Percentiles rank a stretch among this genome's conserved stretches.
Evolutionary conservation across 2,329 filamentous ascomycete species (phyloP).

Genomic region (Aspergillus sp.): DNA sequence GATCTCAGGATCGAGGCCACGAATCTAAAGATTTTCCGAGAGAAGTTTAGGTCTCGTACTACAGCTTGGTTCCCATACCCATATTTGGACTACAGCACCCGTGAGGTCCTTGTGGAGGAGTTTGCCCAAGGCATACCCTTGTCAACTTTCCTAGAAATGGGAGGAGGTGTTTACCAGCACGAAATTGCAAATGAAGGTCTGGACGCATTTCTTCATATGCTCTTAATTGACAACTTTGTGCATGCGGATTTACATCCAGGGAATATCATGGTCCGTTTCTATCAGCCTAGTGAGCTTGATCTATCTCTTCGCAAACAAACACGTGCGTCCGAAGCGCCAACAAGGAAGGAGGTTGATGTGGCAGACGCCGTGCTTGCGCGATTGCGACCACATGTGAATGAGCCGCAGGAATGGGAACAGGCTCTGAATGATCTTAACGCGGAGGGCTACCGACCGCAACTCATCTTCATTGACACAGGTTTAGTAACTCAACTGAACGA

Average conservation of each 20-base stretch:
- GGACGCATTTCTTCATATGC: conserved; percentile 93
- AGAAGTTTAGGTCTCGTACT: conserved; percentile 82
- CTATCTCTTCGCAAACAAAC: conserved; percentile 54
- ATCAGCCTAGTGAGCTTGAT: conserved; percentile 73
- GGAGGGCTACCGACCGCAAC: conserved; percentile 87
- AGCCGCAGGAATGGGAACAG: conserved; percentile 68
- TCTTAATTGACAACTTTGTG: conserved; percentile 95
- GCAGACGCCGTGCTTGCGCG: conserved; percentile 84
- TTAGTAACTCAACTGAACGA: conserved; percentile 91
- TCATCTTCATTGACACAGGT: conserved; percentile 97
- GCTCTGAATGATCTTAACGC: conserved; percentile 75
- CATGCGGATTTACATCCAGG: conserved; percentile 95
- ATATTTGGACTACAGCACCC: conserved; percentile 87
- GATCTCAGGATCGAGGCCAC: conserved; percentile 93
- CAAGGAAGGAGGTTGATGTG: conserved; percentile 65
- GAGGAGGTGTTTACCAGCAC: conserved; percentile 86
- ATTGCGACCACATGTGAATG: conserved; percentile 70
- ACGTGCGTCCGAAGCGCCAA: conserved; percentile 41
- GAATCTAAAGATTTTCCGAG: conserved; percentile 81
- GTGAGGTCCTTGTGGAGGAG: conserved; percentile 90
- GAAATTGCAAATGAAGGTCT: conserved; percentile 94
- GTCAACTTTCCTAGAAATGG: conserved; percentile 84
- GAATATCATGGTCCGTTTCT: conserved; percentile 99
- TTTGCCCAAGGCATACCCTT: conserved; percentile 93
- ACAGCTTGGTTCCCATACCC: conserved; percentile 98